Percentiles rank a stretch among this genome's conserved stretches.
phyloP scores from a whole-genome alignment of 768 basidiomycete species.

The Trametes cinnabarina region DNA sequence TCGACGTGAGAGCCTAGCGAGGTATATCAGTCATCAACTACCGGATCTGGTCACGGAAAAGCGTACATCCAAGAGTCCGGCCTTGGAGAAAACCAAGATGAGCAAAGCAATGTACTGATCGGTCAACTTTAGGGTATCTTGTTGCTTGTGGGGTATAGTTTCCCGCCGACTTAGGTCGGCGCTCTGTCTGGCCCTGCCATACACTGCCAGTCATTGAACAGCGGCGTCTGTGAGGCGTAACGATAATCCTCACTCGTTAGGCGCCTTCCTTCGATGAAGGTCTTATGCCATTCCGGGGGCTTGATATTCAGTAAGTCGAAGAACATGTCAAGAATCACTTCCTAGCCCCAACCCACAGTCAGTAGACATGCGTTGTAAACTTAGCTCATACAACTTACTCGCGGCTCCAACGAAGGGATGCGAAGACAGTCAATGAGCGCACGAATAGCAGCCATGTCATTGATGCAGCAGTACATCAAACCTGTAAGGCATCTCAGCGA shows the following conservation, averaged over 20 bases:
- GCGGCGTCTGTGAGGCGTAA: not conserved
- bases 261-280: constrained; percentile 85
- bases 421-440: constrained; percentile 82
- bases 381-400: constrained; percentile 47
- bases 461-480: constrained; percentile 90
- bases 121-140: constrained; percentile 73
- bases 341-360: constrained; percentile 55
- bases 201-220: constrained; percentile 46
- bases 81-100: constrained; percentile 78
- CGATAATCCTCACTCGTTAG: constrained; percentile 68
- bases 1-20: constrained; percentile 71
- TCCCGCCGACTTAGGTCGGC: constrained; percentile 16
- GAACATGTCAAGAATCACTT: constrained; percentile 90
- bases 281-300: constrained; percentile 88
- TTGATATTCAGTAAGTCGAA: constrained; percentile 92
- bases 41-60: not conserved
- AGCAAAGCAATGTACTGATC: constrained; percentile 92
- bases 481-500: constrained; percentile 41
- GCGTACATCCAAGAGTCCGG: constrained; percentile 84
- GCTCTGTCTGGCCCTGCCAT: constrained; percentile 45
- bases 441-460: constrained; percentile 81
- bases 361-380: not conserved
- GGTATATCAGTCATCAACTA: not conserved
- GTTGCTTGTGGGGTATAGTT: constrained; percentile 35
- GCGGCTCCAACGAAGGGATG: constrained; percentile 83